A percentile compares a stretch with the other conserved stretches of the same genome.
phyloP scores from a whole-genome alignment of 257 asterid species.

The Pogostemon cablin region DNA sequence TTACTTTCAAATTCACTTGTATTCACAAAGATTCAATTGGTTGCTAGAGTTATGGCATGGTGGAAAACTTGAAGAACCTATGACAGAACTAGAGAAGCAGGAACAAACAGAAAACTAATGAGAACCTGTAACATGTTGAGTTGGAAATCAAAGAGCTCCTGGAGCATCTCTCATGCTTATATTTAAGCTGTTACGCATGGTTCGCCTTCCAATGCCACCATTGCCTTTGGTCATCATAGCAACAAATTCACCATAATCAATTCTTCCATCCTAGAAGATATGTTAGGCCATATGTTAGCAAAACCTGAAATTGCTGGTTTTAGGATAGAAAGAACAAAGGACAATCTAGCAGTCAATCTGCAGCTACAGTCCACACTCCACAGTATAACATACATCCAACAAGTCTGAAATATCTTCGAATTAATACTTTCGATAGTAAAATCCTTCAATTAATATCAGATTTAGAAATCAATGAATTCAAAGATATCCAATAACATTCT shows the following conservation, averaged over 20 bases:
- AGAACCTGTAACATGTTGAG: slow-evolving; percentile 36
- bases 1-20: neutral
- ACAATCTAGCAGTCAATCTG: slow-evolving; percentile 16
- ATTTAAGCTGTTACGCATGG: slow-evolving; percentile 65
- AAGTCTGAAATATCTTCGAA: slow-evolving; percentile 3
- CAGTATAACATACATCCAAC: neutral
- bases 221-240: slow-evolving; percentile 75
- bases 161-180: slow-evolving; percentile 65
- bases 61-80: neutral
- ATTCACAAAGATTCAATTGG: neutral
- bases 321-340: neutral
- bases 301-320: neutral
- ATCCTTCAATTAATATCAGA: neutral
- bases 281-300: slow-evolving; percentile 26
- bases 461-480: neutral
- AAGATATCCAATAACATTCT: neutral
- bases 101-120: slow-evolving; percentile 8
- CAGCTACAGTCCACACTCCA: slow-evolving; percentile 10
- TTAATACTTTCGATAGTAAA: neutral
- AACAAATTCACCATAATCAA: slow-evolving; percentile 64
- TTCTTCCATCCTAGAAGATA: slow-evolving; percentile 56
- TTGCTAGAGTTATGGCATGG: neutral
- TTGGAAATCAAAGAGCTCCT: slow-evolving; percentile 37
- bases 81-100: neutral
- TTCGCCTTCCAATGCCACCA: slow-evolving; percentile 61